Base-by-base conservation (phyloP, 768 basidiomycete species). In the Exidia glandulosa region DNA sequence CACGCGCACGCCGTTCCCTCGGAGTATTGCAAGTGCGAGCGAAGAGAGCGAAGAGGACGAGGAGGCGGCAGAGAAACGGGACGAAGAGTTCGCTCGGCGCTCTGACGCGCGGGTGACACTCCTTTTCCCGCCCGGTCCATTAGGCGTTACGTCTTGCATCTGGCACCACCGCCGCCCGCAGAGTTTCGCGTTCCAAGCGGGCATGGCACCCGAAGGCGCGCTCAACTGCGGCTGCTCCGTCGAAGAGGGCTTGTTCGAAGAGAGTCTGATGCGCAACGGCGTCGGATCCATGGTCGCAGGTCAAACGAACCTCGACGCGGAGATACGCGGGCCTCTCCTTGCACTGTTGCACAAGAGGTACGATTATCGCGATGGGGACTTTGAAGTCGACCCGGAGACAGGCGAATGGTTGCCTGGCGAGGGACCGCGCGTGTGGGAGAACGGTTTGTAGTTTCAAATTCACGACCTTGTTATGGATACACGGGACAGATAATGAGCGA, bases 211-310 rank as follows among this genome's bases (percentile, higher is more conserved):
- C 10, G 74, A 78, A 0, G 86, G 88, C 13, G 79, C 79, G 64
- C 82, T 93, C 60, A 93, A 93, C 75, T 93, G 90, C 65, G 90
- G 90, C 5, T 93, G 90, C 75, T 86, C 87, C 3, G 82, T 79
- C 68, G 88, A 90, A 48, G 84, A 92, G 71, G 90, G 90, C 3
- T 80, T 93, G 6, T 93, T 93, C 67, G 90, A 92, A 67, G 90
- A 91, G 72, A 86, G 85, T 66, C 78, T 93, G 6, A 69, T 88
- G 19, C 82, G 88, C 25, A 88, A 92, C 62, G 78, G 76, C 3
- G 88, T 93, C 19, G 90, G 90, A 27, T 85, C 85, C 68, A 91
- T 90, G 66, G 81, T 82, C 62, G 90, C 90, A 0, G 50, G 50
- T 27, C 90, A 89, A 57, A 90, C 91, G 70, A 84, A 71, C 60